A percentile compares a stretch with the other conserved stretches of the same genome.
Conservation (phyloP, 2,329 filamentous ascomycete genomes). For the Venturia aucupariae region DNA sequence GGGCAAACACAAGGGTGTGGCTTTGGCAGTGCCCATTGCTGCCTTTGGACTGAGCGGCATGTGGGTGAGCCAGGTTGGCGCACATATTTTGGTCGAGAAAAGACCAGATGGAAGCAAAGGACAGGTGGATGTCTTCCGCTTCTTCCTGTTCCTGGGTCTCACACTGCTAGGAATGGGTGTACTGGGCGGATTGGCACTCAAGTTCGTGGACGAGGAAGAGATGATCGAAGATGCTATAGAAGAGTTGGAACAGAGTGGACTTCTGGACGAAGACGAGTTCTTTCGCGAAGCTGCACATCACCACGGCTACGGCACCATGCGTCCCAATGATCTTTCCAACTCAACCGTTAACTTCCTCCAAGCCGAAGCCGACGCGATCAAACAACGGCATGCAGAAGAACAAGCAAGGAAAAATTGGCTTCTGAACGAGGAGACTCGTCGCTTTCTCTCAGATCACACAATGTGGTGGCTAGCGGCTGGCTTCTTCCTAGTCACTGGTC, state of each 20-base stretch:
- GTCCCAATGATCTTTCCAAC: constrained; percentile 35
- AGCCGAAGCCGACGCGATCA: constrained; percentile 37
- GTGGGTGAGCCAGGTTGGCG: constrained; percentile 88
- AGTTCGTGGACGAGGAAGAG: constrained; percentile 73
- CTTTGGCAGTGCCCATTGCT: constrained; percentile 82
- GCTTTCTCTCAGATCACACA: constrained; percentile 76
- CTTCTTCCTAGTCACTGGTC: constrained; percentile 88
- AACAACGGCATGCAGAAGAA: constrained; percentile 42
- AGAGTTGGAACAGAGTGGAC: constrained; percentile 78
- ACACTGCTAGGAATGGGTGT: constrained; percentile 63
- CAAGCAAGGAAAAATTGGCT: constrained; percentile 77
- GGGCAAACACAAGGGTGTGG: constrained; percentile 77
- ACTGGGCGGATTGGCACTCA: constrained; percentile 63
- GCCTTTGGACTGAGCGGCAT: constrained; percentile 89
- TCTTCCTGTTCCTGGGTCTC: constrained; percentile 75
- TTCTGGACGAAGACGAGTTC: constrained; percentile 68
- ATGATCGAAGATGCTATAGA: constrained; percentile 86
- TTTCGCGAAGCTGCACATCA: constrained; percentile 50
- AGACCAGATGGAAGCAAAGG: constrained; percentile 51
- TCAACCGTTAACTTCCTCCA: constrained; percentile 38
- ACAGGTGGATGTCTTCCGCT: constrained; percentile 66
- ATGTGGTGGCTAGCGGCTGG: constrained; percentile 93
- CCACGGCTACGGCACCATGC: constrained; percentile 54
- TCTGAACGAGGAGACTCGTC: constrained; percentile 79
- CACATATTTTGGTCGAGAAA: constrained; percentile 63